Evolutionary conservation across 805 yeast genomes (phyloP), one percentile per base, ranked within the genome.

Genomic region (Millerozyma acaciae): DNA sequence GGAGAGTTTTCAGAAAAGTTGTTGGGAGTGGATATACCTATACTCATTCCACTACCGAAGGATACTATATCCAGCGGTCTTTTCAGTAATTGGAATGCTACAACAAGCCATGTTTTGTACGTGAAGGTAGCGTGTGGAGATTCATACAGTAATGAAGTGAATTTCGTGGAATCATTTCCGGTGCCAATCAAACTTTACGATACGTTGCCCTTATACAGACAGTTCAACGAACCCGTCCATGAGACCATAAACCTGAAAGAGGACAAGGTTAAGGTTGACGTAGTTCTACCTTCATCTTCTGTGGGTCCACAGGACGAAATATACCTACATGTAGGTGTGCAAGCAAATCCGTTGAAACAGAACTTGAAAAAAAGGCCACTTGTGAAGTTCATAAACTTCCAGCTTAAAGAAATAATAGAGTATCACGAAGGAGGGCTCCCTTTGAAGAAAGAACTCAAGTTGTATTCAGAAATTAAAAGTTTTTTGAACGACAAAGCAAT

Each of bases 281-380:
- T 73, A 30, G 55, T 60, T 5, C 43, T 79, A 13, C 75, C 78
- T 1, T 64, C 66, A 5, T 64, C 77, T 5, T 70, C 80, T 20
- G 65, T 78, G n/a, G 80, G 84, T 1, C 80, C 80, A 0, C 64
- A 62, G 32, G 87, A 80, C 47, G 53, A 57, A 5, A 47, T 78
- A 6, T 43, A 48, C 5, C 32, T 77, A 5, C 48, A 53, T 20
- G 44, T 68, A 13, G 65, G 65, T 24, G 48, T 76, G 1, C 55
- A 57, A 43, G 70, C 68, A 28, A 75, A 67, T 45, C 44, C 59
- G 4, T 36, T 48, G 21, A 50, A 54, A 42, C 51, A 58, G 37
- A 50, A 48, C 16, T 43, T 59, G 10, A 55, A 48, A 30, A 57
- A 51, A 28, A 48, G 50, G 26, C 47, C 67, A 13, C 66, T 60